Evolutionary conservation across 2,329 filamentous ascomycete genomes (phyloP), one percentile per base, ranked within the genome.

Genomic region (Allantophomopsis cytisporea): DNA sequence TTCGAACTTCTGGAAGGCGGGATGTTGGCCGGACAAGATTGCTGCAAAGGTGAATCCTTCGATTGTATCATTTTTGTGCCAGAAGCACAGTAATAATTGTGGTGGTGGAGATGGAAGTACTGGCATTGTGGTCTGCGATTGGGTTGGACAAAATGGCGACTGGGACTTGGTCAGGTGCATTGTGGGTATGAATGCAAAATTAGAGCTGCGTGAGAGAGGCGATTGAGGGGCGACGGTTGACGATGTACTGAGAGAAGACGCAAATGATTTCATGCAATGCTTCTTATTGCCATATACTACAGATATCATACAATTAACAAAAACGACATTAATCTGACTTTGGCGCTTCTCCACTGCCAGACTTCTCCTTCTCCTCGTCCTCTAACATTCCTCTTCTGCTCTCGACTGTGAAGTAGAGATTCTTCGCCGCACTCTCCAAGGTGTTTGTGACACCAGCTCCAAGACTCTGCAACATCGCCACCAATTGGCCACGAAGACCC

Each of bases 1-100:
- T 1, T 89, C 82, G 58, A 95, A 95, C 63, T 96, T 96, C 65
- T 96, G 89, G 78, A 88, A 85, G 47, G 68, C 80, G 1, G 77
- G 75, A 40, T 94, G 87, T 60, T 98, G 91, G 91, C 91, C 91
- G 0, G 88, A 94, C 59, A 80, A 75, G 53, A 85, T 98, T 56
- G 89, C 91, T 1, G 80, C 76, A 15, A 85, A 83, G 62, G 70
- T 94, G 37, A 96, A 96, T 63, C 83, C 88, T 14, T 77, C 80
- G 2, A 71, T 78, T 39, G 56, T 78, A 41, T 73, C 78, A 50
- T 75, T 78, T 54, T 58, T 80, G 20, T 80, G 75, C 54, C 60
- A 65, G 46, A 60, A 60, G 11, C 76, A 80, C 53, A 58, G 64
- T 44, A 59, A 66, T 33, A 53, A 41, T 43, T 41, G 50, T 52